A percentile compares a stretch with the other conserved stretches of the same genome.
Evolutionary conservation across 2,329 filamentous ascomycete genomes (phyloP).

Genomic region (Macrophomina phaseolina): DNA sequence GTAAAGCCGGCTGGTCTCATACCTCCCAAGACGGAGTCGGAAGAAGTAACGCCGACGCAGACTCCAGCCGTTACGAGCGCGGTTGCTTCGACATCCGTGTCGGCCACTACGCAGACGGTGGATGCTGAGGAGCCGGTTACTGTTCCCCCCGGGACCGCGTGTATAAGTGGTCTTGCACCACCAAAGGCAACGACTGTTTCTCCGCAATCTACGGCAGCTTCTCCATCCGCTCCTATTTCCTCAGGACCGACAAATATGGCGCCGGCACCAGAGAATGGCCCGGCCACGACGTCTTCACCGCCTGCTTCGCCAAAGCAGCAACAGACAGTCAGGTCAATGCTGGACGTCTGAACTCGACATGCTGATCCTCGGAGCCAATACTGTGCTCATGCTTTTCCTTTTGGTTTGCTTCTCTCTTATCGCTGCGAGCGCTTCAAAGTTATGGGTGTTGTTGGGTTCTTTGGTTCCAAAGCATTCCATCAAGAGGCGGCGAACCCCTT

Average conservation of each 20-base stretch:
- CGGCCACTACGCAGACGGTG: slow-evolving; percentile 2
- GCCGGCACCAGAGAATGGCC: neutral
- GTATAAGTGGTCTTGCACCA: neutral
- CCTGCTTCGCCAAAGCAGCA: slow-evolving; percentile 3
- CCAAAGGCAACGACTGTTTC: neutral
- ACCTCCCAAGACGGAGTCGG: slow-evolving; percentile 10
- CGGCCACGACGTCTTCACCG: neutral
- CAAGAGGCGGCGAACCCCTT: neutral
- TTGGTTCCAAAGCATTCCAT: neutral
- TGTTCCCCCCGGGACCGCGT: neutral
- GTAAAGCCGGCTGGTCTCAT: slow-evolving; percentile 10
- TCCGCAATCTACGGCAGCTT: neutral
- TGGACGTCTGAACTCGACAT: slow-evolving; percentile 11
- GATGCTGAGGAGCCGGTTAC: neutral
- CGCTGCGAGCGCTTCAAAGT: neutral
- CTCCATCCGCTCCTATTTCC: neutral
- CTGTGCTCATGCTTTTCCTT: neutral
- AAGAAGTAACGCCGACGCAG: slow-evolving; percentile 20
- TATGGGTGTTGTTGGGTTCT: neutral
- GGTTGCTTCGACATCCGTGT: neutral
- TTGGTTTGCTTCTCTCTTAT: neutral
- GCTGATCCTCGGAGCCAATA: neutral
- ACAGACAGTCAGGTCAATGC: slow-evolving; percentile 23
- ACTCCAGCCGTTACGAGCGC: slow-evolving; percentile 4
- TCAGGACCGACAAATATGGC: neutral